These are phyloP conservation scores for Metarhizium rileyi DNA, from an alignment of 2,329 filamentous ascomycete genomes.

Conservation along the genomic window DNA sequence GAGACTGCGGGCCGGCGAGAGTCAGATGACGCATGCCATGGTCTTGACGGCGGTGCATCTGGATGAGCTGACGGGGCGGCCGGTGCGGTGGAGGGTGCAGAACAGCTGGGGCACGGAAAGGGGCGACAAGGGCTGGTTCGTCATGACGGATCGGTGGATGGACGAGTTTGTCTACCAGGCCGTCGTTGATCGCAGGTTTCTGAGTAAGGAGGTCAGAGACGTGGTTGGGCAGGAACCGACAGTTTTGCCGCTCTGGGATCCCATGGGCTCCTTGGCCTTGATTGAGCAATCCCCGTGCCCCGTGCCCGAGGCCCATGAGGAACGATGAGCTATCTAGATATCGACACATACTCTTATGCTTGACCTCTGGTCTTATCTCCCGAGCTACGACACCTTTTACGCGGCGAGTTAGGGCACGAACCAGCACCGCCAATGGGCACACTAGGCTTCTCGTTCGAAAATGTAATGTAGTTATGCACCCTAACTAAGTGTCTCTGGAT, in stretches of 20 bases:
- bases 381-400: no score
- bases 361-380: no score
- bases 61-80: conserved; percentile 48
- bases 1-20: conserved; percentile 63
- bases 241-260: conserved; percentile 69
- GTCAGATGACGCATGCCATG: conserved; percentile 87
- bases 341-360: no score
- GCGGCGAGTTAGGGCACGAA: no score
- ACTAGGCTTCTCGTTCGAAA: no score
- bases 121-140: conserved; percentile 75
- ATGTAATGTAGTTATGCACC: no score
- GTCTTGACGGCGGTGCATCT: conserved; percentile 80
- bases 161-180: conserved; percentile 79
- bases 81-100: conserved; percentile 75
- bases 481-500: no score
- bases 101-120: conserved; percentile 65
- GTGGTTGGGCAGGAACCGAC: conserved; percentile 61
- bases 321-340: no score
- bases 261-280: conserved; percentile 64
- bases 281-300: background rate
- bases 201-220: conserved; percentile 56
- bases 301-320: no score
- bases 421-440: no score
- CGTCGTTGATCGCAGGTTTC: conserved; percentile 65
- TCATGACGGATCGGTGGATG: conserved; percentile 78